Evolutionary conservation across 257 asterid genomes (phyloP), one percentile per base, ranked within the genome.

Genomic region (Forsythia viridissima): DNA sequence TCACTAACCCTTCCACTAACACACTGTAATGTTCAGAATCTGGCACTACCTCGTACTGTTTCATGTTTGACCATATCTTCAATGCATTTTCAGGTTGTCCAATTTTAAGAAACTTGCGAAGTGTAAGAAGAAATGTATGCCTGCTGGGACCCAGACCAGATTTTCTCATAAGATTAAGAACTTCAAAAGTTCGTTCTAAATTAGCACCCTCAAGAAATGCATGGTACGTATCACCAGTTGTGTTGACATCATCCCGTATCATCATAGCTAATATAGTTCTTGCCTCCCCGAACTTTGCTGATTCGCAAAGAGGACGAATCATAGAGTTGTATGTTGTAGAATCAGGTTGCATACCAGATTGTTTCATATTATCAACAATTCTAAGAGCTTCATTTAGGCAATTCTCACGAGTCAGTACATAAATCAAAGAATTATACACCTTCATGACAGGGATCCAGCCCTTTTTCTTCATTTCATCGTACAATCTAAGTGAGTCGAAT

Each of bases 391-490:
- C 97, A 70, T 77, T 79, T 13, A 88, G 84, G 87, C 99, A 95
- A 83, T 92, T 92, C 73, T 91, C 97, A 71, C 82, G 83, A 71
- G 93, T 79, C 38, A 93, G 82, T 44, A 95, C 84, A 73, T 85
- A 88, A 30, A 88, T 79, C 89, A 95, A 86, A 48, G 99, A 87
- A 85, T 93, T 93, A 73, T 92, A 95, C 66, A 92, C 98, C 74
- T 79, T 88, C 57, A 76, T 12, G 7, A 93, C 88, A 0, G 98
- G 99, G 80, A 76, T 43, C 89, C 91, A 93, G 4, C 97, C 98
- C 84, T 88, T 82, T 83, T 83, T 95, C 89, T 91, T 91, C 98
- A 95, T 95, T 86, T 88, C 97, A 76, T 95, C 99, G 8, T 87
- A 93, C 71, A 95, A 77, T 78, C 99, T 88, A 40, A 95, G 88